phyloP scores from a whole-genome alignment of 805 yeast genomes.

The Nakazawaea laoshanensis region DNA sequence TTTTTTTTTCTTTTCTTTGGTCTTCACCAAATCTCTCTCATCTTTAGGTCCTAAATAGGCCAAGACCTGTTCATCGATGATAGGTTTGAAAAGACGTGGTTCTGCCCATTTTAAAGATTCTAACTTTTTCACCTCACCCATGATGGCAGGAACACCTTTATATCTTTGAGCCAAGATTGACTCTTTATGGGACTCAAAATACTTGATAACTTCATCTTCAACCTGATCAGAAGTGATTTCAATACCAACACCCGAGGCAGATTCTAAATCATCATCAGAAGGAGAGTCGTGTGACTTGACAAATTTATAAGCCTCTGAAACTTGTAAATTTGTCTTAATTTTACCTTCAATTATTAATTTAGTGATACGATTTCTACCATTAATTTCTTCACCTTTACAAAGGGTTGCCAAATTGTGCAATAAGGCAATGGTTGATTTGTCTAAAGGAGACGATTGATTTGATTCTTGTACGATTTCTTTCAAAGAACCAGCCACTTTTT shows the following conservation, averaged over 20 bases:
- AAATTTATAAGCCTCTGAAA: conserved; percentile 75
- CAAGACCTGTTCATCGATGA: conserved; percentile 70
- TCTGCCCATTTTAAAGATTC: conserved; percentile 87
- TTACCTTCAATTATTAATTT: conserved; percentile 57
- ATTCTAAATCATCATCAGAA: conserved; percentile 42
- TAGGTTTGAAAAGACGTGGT: conserved; percentile 79
- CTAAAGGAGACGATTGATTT: conserved; percentile 25
- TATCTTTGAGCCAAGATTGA: conserved; percentile 70
- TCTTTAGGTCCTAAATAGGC: conserved; percentile 87
- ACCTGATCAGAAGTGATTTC: conserved; percentile 63
- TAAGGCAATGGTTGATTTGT: conserved; percentile 53
- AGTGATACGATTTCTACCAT: conserved; percentile 41
- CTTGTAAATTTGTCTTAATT: conserved; percentile 61
- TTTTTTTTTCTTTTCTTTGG: conserved; percentile 24
- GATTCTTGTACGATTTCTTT: conserved; percentile 47
- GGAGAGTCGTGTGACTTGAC: conserved; percentile 44
- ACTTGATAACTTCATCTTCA: conserved; percentile 44
- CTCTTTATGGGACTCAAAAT: conserved; percentile 48
- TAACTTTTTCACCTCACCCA: conserved; percentile 69
- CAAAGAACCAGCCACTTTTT: conserved; percentile 71
- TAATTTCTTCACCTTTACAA: conserved; percentile 47
- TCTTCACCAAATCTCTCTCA: conserved; percentile 77
- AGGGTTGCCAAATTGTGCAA: conserved; percentile 74
- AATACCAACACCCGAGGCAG: conserved; percentile 77
- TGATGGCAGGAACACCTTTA: conserved; percentile 63